Percentiles rank a stretch among this genome's conserved stretches.
These are phyloP conservation scores for Xanthoconium separans DNA, from an alignment of 1,284 basidiomycete species.

Conservation along the genomic window DNA sequence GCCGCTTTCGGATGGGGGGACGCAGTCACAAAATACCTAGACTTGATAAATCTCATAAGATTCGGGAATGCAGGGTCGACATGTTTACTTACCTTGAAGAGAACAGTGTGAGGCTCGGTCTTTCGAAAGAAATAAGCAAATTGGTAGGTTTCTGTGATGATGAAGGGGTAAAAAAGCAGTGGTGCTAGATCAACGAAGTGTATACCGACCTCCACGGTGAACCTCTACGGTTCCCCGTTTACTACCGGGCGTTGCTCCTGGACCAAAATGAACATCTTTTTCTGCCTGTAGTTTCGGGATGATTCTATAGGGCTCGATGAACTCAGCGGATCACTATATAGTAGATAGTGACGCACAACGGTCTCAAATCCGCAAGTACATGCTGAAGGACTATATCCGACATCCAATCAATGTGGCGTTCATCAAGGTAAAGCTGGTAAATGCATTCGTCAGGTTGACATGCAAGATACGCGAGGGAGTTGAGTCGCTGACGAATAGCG, in stretches of 20 bases:
- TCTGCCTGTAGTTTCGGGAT: conserved; percentile 65
- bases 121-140: conserved; percentile 81
- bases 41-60: conserved; percentile 28
- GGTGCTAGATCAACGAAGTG: not conserved
- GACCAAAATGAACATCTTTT: conserved; percentile 42
- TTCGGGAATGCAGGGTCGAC: conserved; percentile 11
- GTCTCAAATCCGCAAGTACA: conserved; percentile 68
- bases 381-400: conserved; percentile 67
- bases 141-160: conserved; percentile 63
- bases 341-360: conserved; percentile 46
- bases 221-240: conserved; percentile 70
- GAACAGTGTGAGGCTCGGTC: conserved; percentile 68
- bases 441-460: conserved; percentile 2
- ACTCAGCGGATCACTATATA: not conserved
- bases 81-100: conserved; percentile 57
- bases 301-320: conserved; percentile 45
- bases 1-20: conserved; percentile 30
- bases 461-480: not conserved
- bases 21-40: conserved; percentile 53
- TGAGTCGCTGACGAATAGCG: conserved; percentile 57
- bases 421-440: conserved; percentile 70
- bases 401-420: conserved; percentile 80
- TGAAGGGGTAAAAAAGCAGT: not conserved
- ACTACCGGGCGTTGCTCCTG: conserved; percentile 39
- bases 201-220: conserved; percentile 63